phyloP scores from a whole-genome alignment of 108 stramenopile genomes.

The Aurantiochytrium sp. region DNA sequence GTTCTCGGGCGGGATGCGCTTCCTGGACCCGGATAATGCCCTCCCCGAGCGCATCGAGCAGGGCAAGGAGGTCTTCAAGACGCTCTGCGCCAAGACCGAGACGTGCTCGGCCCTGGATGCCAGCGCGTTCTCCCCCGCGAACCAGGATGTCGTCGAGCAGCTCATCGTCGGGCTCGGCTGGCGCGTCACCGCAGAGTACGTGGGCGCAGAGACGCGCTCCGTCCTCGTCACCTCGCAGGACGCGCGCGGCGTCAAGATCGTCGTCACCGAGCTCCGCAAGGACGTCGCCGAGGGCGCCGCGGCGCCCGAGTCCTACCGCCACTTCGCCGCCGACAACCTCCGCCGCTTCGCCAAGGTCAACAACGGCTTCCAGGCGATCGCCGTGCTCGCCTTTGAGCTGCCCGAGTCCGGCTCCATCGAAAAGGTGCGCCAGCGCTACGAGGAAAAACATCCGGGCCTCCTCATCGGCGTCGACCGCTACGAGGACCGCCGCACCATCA shows the following conservation, averaged over 20 bases:
- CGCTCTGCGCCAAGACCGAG: background rate
- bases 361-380: constrained; percentile 60
- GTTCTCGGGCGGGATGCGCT: background rate
- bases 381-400: constrained; percentile 69
- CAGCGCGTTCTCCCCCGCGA: background rate
- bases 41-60: background rate
- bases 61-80: background rate
- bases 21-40: background rate
- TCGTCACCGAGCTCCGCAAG: constrained; percentile 51
- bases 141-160: constrained; percentile 71
- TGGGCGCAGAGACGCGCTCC: constrained; percentile 46
- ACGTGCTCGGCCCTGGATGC: background rate
- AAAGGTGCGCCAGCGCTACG: constrained; percentile 53
- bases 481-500: background rate
- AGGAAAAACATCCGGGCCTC: constrained; percentile 60
- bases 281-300: background rate
- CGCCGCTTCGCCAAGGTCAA: constrained; percentile 60
- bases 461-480: constrained; percentile 39
- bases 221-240: constrained; percentile 71
- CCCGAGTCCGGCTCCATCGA: constrained; percentile 45
- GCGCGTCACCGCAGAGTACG: constrained; percentile 60
- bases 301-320: background rate
- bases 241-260: constrained; percentile 69
- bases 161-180: constrained; percentile 73
- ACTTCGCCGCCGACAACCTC: constrained; percentile 41